Percentiles rank a stretch among this genome's conserved stretches.
These are phyloP conservation scores for Phytophthora tentaculata DNA, from an alignment of 352 stramenopile genomes.

Conservation along the genomic window DNA sequence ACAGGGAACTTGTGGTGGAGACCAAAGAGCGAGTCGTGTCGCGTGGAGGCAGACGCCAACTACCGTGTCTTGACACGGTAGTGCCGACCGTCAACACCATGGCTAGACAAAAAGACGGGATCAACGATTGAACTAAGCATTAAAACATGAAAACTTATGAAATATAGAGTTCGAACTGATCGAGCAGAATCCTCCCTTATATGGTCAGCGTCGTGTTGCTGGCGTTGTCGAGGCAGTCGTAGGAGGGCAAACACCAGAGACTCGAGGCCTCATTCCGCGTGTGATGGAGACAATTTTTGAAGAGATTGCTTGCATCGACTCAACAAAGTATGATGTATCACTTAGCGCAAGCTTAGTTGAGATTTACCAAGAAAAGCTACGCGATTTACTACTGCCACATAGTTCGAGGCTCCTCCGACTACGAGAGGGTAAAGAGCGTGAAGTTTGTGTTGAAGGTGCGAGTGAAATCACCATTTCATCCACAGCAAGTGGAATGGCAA, in stretches of 20 bases:
- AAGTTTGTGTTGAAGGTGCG: conserved; percentile 59
- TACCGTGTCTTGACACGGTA: conserved; percentile 23
- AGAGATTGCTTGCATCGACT: conserved; percentile 21
- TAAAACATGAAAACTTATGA: conserved; percentile 19
- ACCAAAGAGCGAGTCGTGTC: conserved; percentile 30
- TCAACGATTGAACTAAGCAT: conserved; percentile 10
- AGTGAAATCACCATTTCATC: conserved; percentile 51
- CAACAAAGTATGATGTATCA: conserved; percentile 31
- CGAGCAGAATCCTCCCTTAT: conserved; percentile 48
- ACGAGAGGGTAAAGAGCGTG: conserved; percentile 45
- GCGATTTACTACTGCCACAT: conserved; percentile 56
- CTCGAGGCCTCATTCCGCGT: conserved; percentile 47
- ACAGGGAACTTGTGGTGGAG: conserved; percentile 30
- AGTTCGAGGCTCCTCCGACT: conserved; percentile 43
- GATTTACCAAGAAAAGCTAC: conserved; percentile 74
- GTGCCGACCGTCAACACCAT: conserved; percentile 2
- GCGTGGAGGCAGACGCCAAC: conserved; percentile 14
- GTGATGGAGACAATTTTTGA: conserved; percentile 45
- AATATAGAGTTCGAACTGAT: neutral
- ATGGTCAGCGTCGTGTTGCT: too few relatives aligned
- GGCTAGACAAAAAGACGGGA: conserved; percentile 1
- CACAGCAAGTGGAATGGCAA: conserved; percentile 33
- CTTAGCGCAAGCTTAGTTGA: conserved; percentile 68
- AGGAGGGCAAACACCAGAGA: conserved; percentile 28
- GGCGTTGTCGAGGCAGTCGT: too few relatives aligned